Conservation (phyloP, 805 yeast species). For the Metahyphopichia silvanorum region DNA sequence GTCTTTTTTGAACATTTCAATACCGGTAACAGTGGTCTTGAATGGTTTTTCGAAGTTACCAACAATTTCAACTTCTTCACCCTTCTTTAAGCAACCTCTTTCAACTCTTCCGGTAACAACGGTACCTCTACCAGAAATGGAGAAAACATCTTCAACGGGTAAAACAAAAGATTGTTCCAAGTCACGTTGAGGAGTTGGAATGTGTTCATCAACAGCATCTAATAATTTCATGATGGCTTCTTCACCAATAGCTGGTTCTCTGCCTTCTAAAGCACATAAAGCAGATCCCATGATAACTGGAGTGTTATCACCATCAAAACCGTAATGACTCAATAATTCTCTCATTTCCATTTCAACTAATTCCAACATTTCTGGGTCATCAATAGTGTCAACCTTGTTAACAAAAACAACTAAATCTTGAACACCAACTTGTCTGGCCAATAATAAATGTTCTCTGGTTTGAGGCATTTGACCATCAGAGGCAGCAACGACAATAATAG, state of each 20-base stretch:
- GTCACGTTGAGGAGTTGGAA: constrained; percentile 96
- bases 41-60: constrained; percentile 84
- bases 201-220: constrained; percentile 88
- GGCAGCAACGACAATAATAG: constrained; percentile 98
- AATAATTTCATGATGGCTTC: constrained; percentile 79
- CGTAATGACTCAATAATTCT: constrained; percentile 85
- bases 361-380: constrained; percentile 99
- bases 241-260: constrained; percentile 86
- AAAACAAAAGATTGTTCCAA: constrained; percentile 93
- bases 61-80: constrained; percentile 97
- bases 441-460: constrained; percentile 96
- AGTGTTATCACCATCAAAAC: constrained; percentile 96
- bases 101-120: constrained; percentile 99
- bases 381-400: constrained; percentile 96
- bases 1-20: constrained; percentile 99
- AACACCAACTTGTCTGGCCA: constrained; percentile 99
- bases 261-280: constrained; percentile 88
- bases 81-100: constrained; percentile 96
- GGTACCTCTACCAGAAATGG: constrained; percentile 99
- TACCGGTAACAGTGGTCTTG: constrained; percentile 95
- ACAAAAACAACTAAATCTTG: constrained; percentile 96
- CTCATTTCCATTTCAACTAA: constrained; percentile 99
- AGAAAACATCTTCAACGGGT: constrained; percentile 97
- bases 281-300: constrained; percentile 99
- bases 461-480: constrained; percentile 99